Base-by-base conservation (phyloP, 2,329 filamentous ascomycete species). In the Ophiobolus disseminans region DNA sequence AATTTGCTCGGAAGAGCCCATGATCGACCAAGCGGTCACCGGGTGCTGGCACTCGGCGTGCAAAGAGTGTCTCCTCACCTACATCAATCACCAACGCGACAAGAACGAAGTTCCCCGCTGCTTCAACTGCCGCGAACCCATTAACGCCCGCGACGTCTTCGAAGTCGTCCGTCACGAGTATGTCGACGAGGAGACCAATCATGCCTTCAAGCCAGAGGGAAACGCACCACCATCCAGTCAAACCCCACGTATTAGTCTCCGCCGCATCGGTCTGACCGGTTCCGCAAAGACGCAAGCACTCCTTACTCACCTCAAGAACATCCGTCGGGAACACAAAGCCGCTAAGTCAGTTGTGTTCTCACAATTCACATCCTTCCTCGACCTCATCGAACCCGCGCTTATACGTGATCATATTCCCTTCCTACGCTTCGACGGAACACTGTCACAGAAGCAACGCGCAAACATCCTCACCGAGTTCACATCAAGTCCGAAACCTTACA, bases 41-140 rank as follows among this genome's bases (percentile, higher is more conserved):
- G 90, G 91, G 0, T 99, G 94, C 74, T 99, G 94, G 91, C 94
- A 99, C 73, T 96, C 90, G 25, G 92, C 94, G 1, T 99, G 94
- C 77, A 96, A 94, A 74, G 88, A 90, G 54, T 99, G 94, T 63
- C 77, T 97, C n/a, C 77, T 95, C 2, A 86, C 91, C 60, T 96
- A 91, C 62, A 95, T 99, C 65, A 86, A 89, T 55, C 91, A 96
- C 65, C 89, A 96, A 70, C 87, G 82, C 4, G 86, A 90, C 58
- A 90, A 88, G 49, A 86, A 86, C 34, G 83, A 90, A 40, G 73
- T 88, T 0, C 88, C 94, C 1, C 84, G 87, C 8, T 99, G 94
- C 73, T 96, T 96, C 76, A 93, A 89, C 58, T 99, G 94, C 69
- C 88, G 94, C 23, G 89, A 91, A 60, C 80, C 85, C 10, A 86